Percentiles rank a stretch among this genome's conserved stretches.
phyloP scores from a whole-genome alignment of 2,329 filamentous ascomycete species.

The Neonectria faginata region DNA sequence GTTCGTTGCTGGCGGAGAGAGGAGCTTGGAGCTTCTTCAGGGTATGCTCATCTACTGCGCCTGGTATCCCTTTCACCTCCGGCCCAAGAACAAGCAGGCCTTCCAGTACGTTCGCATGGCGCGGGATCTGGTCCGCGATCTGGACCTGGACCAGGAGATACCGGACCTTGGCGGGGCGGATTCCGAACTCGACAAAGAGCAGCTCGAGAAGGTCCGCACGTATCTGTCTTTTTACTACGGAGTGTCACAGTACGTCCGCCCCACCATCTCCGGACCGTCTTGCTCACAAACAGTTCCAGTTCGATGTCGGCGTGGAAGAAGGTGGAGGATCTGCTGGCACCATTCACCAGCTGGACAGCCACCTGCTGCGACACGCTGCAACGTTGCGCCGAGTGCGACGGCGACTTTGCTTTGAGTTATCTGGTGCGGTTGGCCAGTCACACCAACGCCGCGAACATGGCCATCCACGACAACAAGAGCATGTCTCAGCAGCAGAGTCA shows the following conservation, averaged over 20 bases:
- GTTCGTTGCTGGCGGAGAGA: conserved; percentile 68
- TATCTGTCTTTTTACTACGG: conserved; percentile 61
- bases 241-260: conserved; percentile 53
- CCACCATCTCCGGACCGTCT: not conserved
- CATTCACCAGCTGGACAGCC: conserved; percentile 57
- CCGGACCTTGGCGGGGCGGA: conserved; percentile 14
- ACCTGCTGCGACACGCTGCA: conserved; percentile 60
- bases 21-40: conserved; percentile 67
- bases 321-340: conserved; percentile 44
- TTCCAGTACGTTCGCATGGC: conserved; percentile 66
- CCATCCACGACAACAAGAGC: conserved; percentile 45
- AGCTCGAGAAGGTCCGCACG: conserved; percentile 58
- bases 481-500: conserved; percentile 55
- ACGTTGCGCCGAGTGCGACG: conserved; percentile 49
- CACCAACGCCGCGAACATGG: conserved; percentile 52
- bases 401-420: conserved; percentile 58
- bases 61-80: conserved; percentile 69
- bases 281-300: conserved; percentile 46
- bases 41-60: conserved; percentile 68
- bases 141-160: conserved; percentile 60
- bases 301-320: conserved; percentile 55
- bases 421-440: conserved; percentile 57
- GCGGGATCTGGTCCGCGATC: conserved; percentile 61
- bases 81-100: conserved; percentile 62
- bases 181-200: conserved; percentile 31